Percentiles rank a stretch among this genome's conserved stretches.
Evolutionary conservation across 306 rosid species (phyloP).

Genomic region (Citrullus colocynthis): DNA sequence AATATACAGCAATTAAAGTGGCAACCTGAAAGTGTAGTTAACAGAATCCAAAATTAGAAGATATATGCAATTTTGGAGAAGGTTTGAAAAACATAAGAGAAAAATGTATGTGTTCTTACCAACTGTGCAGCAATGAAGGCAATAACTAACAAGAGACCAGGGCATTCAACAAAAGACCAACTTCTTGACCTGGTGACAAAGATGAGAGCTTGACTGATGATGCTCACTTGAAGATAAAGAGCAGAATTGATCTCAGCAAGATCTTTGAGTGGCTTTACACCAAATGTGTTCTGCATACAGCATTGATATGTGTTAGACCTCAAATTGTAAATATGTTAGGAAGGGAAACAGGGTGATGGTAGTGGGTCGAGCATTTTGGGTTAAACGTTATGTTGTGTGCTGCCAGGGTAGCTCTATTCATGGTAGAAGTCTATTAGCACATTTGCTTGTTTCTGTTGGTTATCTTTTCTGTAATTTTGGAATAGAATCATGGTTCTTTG

Average conservation of each 20-base stretch:
- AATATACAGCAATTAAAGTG: slow-evolving; percentile 59
- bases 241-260: slow-evolving; percentile 53
- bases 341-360: too few relatives aligned
- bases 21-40: slow-evolving; percentile 19
- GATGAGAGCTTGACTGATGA: slow-evolving; percentile 85
- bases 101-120: slow-evolving; percentile 17
- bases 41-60: not conserved
- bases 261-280: slow-evolving; percentile 29
- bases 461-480: too few relatives aligned
- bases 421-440: too few relatives aligned
- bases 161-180: slow-evolving; percentile 72
- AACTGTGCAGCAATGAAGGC: slow-evolving; percentile 81
- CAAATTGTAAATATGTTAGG: too few relatives aligned
- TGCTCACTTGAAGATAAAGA: slow-evolving; percentile 90
- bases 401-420: too few relatives aligned
- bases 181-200: slow-evolving; percentile 87
- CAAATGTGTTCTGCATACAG: slow-evolving; percentile 18
- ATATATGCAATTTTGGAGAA: not conserved
- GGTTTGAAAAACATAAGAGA: not conserved
- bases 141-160: slow-evolving; percentile 41
- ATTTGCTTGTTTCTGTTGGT: too few relatives aligned
- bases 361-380: too few relatives aligned
- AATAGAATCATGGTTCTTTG: too few relatives aligned
- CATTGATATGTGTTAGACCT: not conserved
- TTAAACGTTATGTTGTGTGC: too few relatives aligned